A percentile compares a stretch with the other conserved stretches of the same genome.
Conservation (phyloP, 371 early-diverging fungal genomes). For the Capniomyces stellatus region DNA sequence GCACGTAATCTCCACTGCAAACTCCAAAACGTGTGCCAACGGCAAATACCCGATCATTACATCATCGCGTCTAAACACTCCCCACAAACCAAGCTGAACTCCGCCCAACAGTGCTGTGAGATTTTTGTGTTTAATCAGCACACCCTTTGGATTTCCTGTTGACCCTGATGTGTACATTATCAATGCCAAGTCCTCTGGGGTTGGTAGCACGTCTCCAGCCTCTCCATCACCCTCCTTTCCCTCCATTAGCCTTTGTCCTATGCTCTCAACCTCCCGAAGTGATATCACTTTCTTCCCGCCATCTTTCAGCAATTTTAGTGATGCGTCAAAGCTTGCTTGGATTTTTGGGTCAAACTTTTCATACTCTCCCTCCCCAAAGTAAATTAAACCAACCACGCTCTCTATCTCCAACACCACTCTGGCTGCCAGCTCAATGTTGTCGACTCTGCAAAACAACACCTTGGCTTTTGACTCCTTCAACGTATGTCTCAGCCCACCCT, state of each 20-base stretch:
- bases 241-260: not conserved
- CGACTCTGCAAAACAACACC: slow-evolving; percentile 62
- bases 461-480: slow-evolving; percentile 62
- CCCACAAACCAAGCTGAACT: slow-evolving; percentile 5
- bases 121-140: slow-evolving; percentile 44
- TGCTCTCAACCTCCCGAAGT: not conserved
- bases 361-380: slow-evolving; percentile 36
- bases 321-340: not conserved
- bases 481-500: slow-evolving; percentile 48
- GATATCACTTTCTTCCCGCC: slow-evolving; percentile 1
- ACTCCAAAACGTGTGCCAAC: slow-evolving; percentile 82
- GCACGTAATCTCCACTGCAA: slow-evolving; percentile 55
- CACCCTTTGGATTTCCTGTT: slow-evolving; percentile 66
- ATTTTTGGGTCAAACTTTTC: not conserved
- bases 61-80: slow-evolving; percentile 6
- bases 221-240: slow-evolving; percentile 31
- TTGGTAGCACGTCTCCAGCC: slow-evolving; percentile 40
- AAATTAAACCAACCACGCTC: slow-evolving; percentile 51
- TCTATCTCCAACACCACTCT: slow-evolving; percentile 39
- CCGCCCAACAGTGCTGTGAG: slow-evolving; percentile 48
- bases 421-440: slow-evolving; percentile 49
- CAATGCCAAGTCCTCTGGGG: slow-evolving; percentile 60
- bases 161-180: slow-evolving; percentile 83
- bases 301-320: slow-evolving; percentile 11
- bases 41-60: slow-evolving; percentile 82